Evolutionary conservation across 2,329 filamentous ascomycete species (phyloP), one percentile per base, ranked within the genome.

Genomic region (Calonectria fujianensis): DNA sequence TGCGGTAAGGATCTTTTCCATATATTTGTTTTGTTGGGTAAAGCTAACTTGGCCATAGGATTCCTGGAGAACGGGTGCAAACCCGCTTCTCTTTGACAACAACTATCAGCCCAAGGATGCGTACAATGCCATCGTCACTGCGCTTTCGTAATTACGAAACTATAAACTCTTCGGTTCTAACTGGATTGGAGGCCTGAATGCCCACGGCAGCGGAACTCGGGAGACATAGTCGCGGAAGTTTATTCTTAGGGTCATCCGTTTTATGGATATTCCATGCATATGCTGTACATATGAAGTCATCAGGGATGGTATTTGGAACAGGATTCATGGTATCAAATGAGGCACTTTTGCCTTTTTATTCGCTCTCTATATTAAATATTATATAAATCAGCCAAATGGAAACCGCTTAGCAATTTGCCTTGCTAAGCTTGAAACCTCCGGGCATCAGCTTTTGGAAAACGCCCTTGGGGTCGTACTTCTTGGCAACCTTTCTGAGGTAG

Each of bases 21-120:
- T 8, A 45, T 3, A 24, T 18, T 45, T 45, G 18, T 45, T 45
- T 27, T 35, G 27, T 13, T 3, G 0, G 14, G 3, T 2, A 1
- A 1, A 16, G 20, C 50, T 71, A 9, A 71, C 29, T 20, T 35
- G 1, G 11, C n/a, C 8, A n/a, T 29, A 83, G 48, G 88, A 72
- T 54, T 77, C 74, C 32, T 91, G 90, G 89, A 84, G 89, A 72
- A 83, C 88, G 2, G 81, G 82, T 66, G 86, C 83, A 59, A 90
- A 85, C 79, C 90, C 90, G 6, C 85, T 91, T 16, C 85, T 92
- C 16, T 92, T 90, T 77, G 89, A 92, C 83, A 78, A 81, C 78
- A 87, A 83, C 82, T 91, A 86, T 80, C 83, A 84, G 76, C 86
- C 89, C 54, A 91, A 91, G 86, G 76, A 87, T 1, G 88, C 88